Evolutionary conservation across 2,329 filamentous ascomycete species (phyloP).

Genomic region (Diaporthe citri): DNA sequence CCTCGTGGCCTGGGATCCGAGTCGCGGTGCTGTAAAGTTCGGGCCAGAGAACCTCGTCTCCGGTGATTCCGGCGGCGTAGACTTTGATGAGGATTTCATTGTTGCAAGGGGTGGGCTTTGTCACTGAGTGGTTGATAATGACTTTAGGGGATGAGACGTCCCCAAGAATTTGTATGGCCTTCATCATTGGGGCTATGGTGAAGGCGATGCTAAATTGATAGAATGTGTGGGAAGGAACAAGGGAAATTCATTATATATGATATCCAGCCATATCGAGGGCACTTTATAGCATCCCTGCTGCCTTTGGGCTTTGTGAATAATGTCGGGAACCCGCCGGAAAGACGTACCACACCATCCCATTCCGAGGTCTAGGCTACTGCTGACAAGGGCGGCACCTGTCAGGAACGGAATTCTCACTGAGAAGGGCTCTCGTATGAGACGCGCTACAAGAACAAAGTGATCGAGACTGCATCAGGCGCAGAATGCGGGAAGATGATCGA

Average conservation of each 20-base stretch:
- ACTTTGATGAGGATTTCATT: neutral
- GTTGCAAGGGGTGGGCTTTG: neutral
- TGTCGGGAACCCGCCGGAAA: neutral
- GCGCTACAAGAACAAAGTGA: neutral
- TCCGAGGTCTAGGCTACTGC: neutral
- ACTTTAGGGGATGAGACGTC: neutral
- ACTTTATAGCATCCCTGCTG: neutral
- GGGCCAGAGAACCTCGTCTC: slow-evolving; percentile 14
- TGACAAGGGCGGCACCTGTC: no score
- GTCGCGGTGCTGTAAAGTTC: neutral
- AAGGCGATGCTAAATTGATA: neutral
- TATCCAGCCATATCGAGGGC: neutral
- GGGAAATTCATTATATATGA: neutral
- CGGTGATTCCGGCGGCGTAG: neutral
- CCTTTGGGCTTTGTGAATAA: neutral
- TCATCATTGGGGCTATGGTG: neutral
- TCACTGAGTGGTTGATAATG: neutral
- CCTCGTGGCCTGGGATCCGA: slow-evolving; percentile 3
- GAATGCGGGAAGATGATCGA: neutral
- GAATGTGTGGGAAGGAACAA: no score
- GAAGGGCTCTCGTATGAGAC: no score
- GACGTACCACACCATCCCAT: neutral
- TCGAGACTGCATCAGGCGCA: neutral
- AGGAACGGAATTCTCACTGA: no score
- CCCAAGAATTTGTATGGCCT: slow-evolving; percentile 4